These are phyloP conservation scores for Lasiosphaeria ovina DNA, from an alignment of 495 filamentous ascomycete genomes.

Conservation along the genomic window DNA sequence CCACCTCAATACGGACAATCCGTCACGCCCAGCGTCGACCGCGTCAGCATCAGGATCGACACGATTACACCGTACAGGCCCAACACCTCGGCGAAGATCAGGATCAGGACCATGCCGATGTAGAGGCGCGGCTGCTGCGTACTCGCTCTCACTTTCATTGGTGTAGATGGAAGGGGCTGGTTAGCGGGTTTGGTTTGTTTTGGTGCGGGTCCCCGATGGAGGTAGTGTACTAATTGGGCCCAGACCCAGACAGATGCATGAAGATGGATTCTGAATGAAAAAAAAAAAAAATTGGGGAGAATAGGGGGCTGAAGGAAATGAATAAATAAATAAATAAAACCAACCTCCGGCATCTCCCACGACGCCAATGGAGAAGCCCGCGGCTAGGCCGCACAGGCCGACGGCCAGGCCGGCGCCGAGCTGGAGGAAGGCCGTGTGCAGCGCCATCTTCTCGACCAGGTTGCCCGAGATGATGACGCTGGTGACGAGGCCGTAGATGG, in stretches of 20 bases:
- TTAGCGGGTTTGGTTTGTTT: too few species aligned
- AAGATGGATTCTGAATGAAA: too few species aligned
- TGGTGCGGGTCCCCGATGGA: too few species aligned
- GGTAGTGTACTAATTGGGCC: too few species aligned
- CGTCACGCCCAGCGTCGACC: constrained; percentile 33
- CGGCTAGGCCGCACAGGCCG: constrained; percentile 61
- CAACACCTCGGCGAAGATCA: constrained; percentile 92
- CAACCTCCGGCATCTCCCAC: constrained; percentile 76
- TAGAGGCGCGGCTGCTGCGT: constrained; percentile 87
- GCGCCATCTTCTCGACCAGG: constrained; percentile 44
- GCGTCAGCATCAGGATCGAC: constrained; percentile 42
- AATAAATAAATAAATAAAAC: constrained; percentile 11
- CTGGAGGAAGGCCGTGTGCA: constrained; percentile 47
- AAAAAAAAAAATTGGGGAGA: too few species aligned
- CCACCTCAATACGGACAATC: constrained; percentile 30
- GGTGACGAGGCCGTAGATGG: constrained; percentile 53
- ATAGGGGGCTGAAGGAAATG: too few species aligned
- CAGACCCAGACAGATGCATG: too few species aligned
- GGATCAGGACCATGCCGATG: constrained; percentile 90
- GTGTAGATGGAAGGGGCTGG: not conserved
- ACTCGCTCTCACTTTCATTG: constrained; percentile 65
- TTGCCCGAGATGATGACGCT: constrained; percentile 46
- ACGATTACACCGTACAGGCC: constrained; percentile 58
- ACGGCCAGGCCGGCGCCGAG: constrained; percentile 47
- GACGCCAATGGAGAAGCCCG: constrained; percentile 90